These are phyloP conservation scores for Fusarium multiceps DNA, from an alignment of 2,329 filamentous ascomycete genomes.

Conservation along the genomic window DNA sequence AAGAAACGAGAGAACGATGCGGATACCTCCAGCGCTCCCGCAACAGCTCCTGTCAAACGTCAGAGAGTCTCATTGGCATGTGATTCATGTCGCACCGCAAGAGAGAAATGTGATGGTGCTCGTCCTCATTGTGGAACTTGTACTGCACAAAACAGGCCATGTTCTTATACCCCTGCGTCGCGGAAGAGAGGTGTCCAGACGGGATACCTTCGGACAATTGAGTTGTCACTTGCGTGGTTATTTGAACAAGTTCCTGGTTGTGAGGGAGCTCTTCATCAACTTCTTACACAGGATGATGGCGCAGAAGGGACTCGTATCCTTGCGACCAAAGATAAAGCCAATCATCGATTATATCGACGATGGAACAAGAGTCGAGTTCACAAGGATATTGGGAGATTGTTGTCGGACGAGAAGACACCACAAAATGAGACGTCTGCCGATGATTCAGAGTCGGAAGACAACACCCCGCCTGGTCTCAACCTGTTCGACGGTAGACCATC, in stretches of 20 bases:
- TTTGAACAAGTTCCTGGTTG: conserved; percentile 70
- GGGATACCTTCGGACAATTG: conserved; percentile 81
- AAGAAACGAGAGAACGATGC: conserved; percentile 51
- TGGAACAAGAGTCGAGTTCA: conserved; percentile 73
- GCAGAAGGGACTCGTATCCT: conserved; percentile 58
- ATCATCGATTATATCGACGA: conserved; percentile 67
- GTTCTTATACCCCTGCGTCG: conserved; percentile 77
- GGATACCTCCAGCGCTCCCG: conserved; percentile 41
- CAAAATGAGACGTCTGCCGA: conserved; percentile 52
- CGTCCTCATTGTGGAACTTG: conserved; percentile 76
- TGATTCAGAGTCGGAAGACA: conserved; percentile 49
- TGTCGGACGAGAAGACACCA: conserved; percentile 59
- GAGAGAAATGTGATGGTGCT: conserved; percentile 78
- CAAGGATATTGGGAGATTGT: conserved; percentile 70
- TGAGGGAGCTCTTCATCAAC: conserved; percentile 66
- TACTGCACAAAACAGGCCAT: conserved; percentile 69
- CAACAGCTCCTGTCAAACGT: conserved; percentile 59
- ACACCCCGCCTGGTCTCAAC: conserved; percentile 36
- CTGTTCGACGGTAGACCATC: conserved; percentile 36
- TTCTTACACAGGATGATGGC: conserved; percentile 61
- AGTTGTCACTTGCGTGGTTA: conserved; percentile 74
- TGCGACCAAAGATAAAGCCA: conserved; percentile 62
- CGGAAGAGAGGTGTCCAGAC: conserved; percentile 84
- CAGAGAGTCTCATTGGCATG: conserved; percentile 76
- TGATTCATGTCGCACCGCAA: conserved; percentile 73